phyloP scores from a whole-genome alignment of 441 rosid genomes.

The Erodium texanum region DNA sequence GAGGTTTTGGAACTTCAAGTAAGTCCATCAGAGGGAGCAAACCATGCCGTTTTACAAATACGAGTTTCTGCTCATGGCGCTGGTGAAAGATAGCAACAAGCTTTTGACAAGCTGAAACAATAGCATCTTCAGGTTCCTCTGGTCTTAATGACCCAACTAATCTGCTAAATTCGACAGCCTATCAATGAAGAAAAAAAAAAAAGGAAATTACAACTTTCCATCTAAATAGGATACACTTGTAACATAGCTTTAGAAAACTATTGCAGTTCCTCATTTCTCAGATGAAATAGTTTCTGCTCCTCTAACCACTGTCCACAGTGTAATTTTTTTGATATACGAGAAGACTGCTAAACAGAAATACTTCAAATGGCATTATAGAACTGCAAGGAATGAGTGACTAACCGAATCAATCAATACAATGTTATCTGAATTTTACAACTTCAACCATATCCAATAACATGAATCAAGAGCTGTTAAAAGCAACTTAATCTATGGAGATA shows the following conservation, averaged over 20 bases:
- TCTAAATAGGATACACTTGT: not conserved
- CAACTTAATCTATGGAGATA: too few relatives aligned
- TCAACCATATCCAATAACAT: too few relatives aligned
- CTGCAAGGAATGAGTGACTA: too few relatives aligned
- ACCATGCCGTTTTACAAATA: slow-evolving; percentile 83
- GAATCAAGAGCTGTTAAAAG: too few relatives aligned
- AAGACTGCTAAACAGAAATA: too few relatives aligned
- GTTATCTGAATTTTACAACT: too few relatives aligned
- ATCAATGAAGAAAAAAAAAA: slow-evolving; percentile 20
- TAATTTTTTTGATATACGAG: too few relatives aligned
- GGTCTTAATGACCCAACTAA: slow-evolving; percentile 68
- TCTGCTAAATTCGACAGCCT: slow-evolving; percentile 94
- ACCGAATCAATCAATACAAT: too few relatives aligned
- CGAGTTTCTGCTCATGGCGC: slow-evolving; percentile 80
- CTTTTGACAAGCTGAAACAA: slow-evolving; percentile 75
- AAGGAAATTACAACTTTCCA: slow-evolving; percentile 13
- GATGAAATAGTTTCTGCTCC: too few relatives aligned
- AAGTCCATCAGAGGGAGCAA: slow-evolving; percentile 84
- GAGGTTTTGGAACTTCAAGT: slow-evolving; percentile 75
- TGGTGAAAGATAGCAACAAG: slow-evolving; percentile 75
- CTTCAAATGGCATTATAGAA: too few relatives aligned
- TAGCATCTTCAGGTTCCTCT: slow-evolving; percentile 77
- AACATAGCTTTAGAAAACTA: not conserved
- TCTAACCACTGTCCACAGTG: too few relatives aligned
- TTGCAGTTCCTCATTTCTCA: not conserved